Conservation (phyloP, 2,329 filamentous ascomycete genomes). For the Penicillium hordei region DNA sequence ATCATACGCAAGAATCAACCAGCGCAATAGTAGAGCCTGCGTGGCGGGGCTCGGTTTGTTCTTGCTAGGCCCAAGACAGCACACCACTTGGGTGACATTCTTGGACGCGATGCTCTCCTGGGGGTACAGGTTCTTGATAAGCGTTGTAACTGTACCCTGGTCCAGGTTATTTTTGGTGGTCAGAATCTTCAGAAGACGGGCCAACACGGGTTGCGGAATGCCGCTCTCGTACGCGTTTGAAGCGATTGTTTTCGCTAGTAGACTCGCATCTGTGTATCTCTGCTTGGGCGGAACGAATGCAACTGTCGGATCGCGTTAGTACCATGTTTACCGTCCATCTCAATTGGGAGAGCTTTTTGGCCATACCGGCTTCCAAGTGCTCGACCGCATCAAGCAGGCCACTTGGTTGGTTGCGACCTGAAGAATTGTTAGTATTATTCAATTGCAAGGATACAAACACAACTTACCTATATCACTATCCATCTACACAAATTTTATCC, state of each 20-base stretch:
- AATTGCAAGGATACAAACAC: not conserved
- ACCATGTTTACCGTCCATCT: not conserved
- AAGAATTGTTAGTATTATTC: constrained; percentile 2
- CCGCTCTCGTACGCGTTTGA: constrained; percentile 67
- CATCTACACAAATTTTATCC: not conserved
- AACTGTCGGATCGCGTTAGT: constrained; percentile 25
- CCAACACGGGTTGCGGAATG: constrained; percentile 60
- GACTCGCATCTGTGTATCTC: constrained; percentile 61
- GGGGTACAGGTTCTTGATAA: constrained; percentile 76
- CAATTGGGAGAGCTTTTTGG: not conserved
- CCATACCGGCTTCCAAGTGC: constrained; percentile 40
- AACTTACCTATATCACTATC: constrained; percentile 8
- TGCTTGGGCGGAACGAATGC: constrained; percentile 61
- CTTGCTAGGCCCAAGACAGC: constrained; percentile 73
- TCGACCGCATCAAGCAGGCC: constrained; percentile 37
- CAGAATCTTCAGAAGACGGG: constrained; percentile 65
- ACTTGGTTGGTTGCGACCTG: constrained; percentile 17
- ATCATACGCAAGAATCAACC: constrained; percentile 76
- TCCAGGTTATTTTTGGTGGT: constrained; percentile 69
- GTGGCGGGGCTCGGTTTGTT: constrained; percentile 70
- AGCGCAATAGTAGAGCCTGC: constrained; percentile 71
- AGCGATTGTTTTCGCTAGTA: constrained; percentile 62
- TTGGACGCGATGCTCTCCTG: constrained; percentile 61
- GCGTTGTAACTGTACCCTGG: constrained; percentile 67
- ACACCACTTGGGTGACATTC: constrained; percentile 65